phyloP scores from a whole-genome alignment of 2,329 filamentous ascomycete species.

The Ceratocystis colombiana region DNA sequence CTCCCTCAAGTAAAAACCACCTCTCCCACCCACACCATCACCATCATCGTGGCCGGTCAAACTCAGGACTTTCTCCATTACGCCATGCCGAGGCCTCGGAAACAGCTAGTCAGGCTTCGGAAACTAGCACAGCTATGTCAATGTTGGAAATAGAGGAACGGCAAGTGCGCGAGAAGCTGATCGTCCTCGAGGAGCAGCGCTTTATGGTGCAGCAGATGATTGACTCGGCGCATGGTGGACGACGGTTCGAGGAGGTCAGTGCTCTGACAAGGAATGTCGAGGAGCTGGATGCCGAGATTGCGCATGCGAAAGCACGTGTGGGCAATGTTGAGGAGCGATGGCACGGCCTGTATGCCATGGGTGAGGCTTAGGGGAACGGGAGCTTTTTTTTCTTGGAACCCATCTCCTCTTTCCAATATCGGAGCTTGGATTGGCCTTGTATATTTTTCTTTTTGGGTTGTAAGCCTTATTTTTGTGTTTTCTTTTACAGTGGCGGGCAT shows the following conservation, averaged over 20 bases:
- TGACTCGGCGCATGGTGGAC: conserved; percentile 59
- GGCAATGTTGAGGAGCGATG: conserved; percentile 49
- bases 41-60: neutral
- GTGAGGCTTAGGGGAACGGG: neutral
- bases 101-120: conserved; percentile 42
- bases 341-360: conserved; percentile 25
- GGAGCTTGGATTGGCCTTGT: neutral
- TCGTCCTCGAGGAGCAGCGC: conserved; percentile 81
- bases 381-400: neutral
- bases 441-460: conserved; percentile 1
- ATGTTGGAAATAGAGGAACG: conserved; percentile 73
- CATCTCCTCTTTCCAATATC: too few species aligned
- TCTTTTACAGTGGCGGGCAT: neutral
- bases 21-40: conserved; percentile 17
- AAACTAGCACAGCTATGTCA: conserved; percentile 38
- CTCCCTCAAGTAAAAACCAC: neutral
- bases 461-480: neutral
- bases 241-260: conserved; percentile 77
- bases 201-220: conserved; percentile 86
- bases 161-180: conserved; percentile 64
- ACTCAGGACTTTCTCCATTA: conserved; percentile 33
- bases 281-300: conserved; percentile 71
- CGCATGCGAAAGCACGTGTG: conserved; percentile 53
- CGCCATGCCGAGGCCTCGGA: conserved; percentile 39
- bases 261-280: conserved; percentile 71